Base-by-base conservation (phyloP, 169 alveolate genomes). In the Eimeria zaria region DNA sequence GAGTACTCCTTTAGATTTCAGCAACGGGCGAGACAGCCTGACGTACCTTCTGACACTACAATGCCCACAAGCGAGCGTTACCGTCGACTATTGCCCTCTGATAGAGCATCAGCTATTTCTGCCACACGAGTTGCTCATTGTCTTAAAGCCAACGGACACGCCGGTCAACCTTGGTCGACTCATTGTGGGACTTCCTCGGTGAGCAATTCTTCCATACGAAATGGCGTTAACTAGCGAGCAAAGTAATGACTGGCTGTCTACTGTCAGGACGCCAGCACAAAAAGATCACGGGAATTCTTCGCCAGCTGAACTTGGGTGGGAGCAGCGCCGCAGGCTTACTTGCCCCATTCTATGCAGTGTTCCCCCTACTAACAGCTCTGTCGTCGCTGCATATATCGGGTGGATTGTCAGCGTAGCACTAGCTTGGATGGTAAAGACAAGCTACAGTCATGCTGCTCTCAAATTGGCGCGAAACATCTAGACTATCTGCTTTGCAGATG, bases 101-200 rank as follows among this genome's bases (percentile, higher is more conserved):
- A 36, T 87, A 14, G 83, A 8, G 11, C 41, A 64, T 51, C 81
- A 48, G 11, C 44, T 60, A 24, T 87, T 87, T 46, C 46, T 30
- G 78, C 94, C 80, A n/a, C 80, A 22, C 22, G 94, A 20, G 24
- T 64, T 69, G 69, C 9, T 87, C 24, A 33, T 87, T 64, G 41
- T 87, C 62, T 44, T 87, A 30, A 87, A 41, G 69, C 94, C 94
- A 16, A 24, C 94, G n/a, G 69, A 64, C 48, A 16, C 83, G 64
- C 94, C 94, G 51, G 94, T 44, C 36, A 87, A 64, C 24, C 94
- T 87, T 33, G 94, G 94, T 22, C 16, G 83, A n/a, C 53, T 87
- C 20, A 64, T 64, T 39, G 41, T 87, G 62, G 67, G 81, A 27
- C 81, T 9, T 30, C 81, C 41, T 0, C 83, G 83, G 94, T 87